Base-by-base conservation (phyloP, 768 basidiomycete genomes). In the Boletus coccyginus region DNA sequence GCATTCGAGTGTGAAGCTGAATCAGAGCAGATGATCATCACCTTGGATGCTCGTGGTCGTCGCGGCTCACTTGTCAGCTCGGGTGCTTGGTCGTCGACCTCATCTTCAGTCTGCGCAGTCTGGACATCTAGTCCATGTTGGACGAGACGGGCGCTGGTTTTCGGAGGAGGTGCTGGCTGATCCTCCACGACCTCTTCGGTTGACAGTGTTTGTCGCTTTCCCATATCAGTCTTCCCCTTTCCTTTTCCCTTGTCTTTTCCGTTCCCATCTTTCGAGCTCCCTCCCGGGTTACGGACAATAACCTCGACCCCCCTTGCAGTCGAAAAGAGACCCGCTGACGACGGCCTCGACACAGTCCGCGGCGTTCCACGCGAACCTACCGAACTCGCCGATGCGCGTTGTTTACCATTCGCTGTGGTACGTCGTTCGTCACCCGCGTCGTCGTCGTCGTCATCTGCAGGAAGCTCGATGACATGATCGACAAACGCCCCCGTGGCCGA, bases 381-480 rank as follows among this genome's bases (percentile, higher is more conserved):
- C 2, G 35, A 19, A 14, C 27, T 31, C 6, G 36, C 21, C 7
- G 12, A 38, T 17, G 7, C 27, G 21, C 32, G 41, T 12, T 31
- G 50, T 50, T 51, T 64, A 5, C 42, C 58, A 17, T 46, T 33
- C 7, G 14, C 17, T 1, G 33, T 38, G 17, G 41, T 31, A n/a
- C 31, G 32, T n/a, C 27, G 53, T 31, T 49, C 27, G 11, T 13
- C 19, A 17, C 19, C 38, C 33, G 14, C 7, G 8, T 55, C 48
- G 14, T 57, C 62, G 9, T 52, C 60, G 7, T 43, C 62, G 11
- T 64, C 27, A 16, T 62, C 68, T 9, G 49, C 11, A 0, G 62
- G 66, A 31, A 69, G 52, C 19, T 66, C 60, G 13, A 70, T 60
- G 17, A 70, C 60, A 9, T 60, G 56, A 29, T 69, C 64, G 8